phyloP scores from a whole-genome alignment of 768 basidiomycete genomes.

The Russula ochroleuca region DNA sequence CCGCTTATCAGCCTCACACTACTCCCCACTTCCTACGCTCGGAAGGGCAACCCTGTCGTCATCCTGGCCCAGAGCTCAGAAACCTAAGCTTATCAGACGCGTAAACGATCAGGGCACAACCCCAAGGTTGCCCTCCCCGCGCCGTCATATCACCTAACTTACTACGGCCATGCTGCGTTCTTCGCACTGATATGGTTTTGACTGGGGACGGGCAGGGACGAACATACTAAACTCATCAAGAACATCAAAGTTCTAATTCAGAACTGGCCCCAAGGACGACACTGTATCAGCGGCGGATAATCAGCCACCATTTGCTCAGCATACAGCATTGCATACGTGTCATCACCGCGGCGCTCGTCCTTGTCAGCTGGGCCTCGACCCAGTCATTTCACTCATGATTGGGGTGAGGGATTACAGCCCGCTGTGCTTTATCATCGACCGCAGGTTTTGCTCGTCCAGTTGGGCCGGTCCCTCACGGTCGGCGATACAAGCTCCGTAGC shows the following conservation, averaged over 20 bases:
- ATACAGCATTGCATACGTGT: conserved; percentile 1
- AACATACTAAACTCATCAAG: background rate
- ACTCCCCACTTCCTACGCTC: background rate
- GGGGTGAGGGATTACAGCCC: conserved; percentile 20
- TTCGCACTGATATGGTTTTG: background rate
- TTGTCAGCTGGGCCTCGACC: conserved; percentile 1
- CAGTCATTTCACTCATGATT: background rate
- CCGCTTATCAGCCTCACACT: background rate
- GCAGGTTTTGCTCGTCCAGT: background rate
- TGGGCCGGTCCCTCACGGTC: background rate
- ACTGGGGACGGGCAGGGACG: background rate
- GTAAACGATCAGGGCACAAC: background rate
- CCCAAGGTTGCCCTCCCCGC: background rate
- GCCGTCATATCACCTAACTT: background rate
- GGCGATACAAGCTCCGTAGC: background rate
- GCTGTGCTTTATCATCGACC: background rate
- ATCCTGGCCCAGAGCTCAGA: background rate
- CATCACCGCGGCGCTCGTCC: conserved; percentile 7
- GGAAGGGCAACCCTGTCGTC: conserved; percentile 4
- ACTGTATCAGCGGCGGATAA: too few relatives aligned
- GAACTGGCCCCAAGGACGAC: background rate
- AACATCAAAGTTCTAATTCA: background rate
- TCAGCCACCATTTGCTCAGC: background rate
- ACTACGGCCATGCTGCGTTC: background rate
- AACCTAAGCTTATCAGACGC: background rate